Base-by-base conservation (phyloP, 208 protist species). In the Trypanosoma melophagium region DNA sequence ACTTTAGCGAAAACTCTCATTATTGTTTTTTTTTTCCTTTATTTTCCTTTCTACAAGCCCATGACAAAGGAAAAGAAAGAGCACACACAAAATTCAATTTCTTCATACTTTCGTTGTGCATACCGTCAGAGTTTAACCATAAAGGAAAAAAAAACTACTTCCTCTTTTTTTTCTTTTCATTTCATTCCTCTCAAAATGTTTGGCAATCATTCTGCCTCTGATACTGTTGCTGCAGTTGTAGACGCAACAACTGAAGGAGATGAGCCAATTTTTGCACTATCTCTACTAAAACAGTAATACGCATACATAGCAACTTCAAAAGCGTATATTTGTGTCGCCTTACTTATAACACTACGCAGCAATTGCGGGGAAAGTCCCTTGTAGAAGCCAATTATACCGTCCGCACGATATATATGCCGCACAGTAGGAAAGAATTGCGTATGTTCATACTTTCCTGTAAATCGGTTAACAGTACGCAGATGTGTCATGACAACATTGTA, bases 401-500 rank as follows among this genome's bases (percentile, higher is more conserved):
- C 90, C 0, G 66, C 64, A 0, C 49, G 53, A 59, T 94, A 96
- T 45, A 96, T 83, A 66, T 94, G 84, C 28, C 69, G 74, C 12
- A 94, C 47, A 1, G 90, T 96, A 0, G 86, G 86, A 41, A 74
- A 13, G 19, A 93, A 61, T 22, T 71, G 61, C 22, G 84, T 77
- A 60, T 92, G 86, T 62, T 96, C 88, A 72, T 88, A 82, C 47
- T 77, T 75, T 8, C 90, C 86, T 2, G 88, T 96, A 1, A 66
- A 57, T 50, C 85, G 89, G 78, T 94, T 94, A 50, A 94, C 89
- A 9, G 85, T 94, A 53, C 91, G 89, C 19, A 96, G 59, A 64
- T 96, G 91, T 45, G 83, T 94, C 85, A 94, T 94, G 38, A 96
- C 76, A 31, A 95, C 92, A 65, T 96, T 96, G 76, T 96, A 96